Percentiles rank a stretch among this genome's conserved stretches.
phyloP scores from a whole-genome alignment of 257 asterid genomes.

The Solanum chilense region DNA sequence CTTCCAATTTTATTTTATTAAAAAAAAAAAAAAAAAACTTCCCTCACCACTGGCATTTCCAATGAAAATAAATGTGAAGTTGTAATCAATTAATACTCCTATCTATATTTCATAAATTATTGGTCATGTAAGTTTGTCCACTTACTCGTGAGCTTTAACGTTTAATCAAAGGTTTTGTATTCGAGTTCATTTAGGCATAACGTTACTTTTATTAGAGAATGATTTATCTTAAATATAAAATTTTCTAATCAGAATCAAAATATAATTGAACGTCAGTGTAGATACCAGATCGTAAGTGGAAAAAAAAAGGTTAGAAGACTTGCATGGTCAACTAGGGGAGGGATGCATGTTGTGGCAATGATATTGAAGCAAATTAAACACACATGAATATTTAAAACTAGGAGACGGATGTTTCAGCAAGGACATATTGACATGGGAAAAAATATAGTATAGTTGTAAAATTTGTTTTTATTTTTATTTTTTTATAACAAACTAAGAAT shows the following conservation, averaged over 20 bases:
- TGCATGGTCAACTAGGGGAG: neutral
- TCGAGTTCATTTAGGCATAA: neutral
- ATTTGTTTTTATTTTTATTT: neutral
- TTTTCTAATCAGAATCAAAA: fast-evolving
- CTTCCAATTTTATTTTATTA: neutral
- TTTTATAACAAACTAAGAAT: neutral
- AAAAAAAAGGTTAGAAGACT: neutral
- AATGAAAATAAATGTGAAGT: neutral
- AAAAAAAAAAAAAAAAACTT: neutral
- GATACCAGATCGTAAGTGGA: neutral
- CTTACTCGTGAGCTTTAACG: neutral
- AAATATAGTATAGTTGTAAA: neutral
- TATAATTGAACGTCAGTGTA: neutral
- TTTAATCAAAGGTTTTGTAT: neutral
- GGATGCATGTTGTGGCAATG: neutral
- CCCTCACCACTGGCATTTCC: neutral
- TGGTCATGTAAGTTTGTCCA: neutral
- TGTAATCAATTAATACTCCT: neutral
- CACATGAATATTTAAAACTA: neutral
- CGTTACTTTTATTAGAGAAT: too few species aligned
- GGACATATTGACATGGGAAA: neutral
- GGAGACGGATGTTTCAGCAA: neutral
- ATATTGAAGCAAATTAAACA: neutral
- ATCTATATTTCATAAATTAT: neutral
- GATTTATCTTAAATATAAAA: neutral